Base-by-base conservation (phyloP, 371 early-diverging fungal species). In the Actinomortierella wolfii region DNA sequence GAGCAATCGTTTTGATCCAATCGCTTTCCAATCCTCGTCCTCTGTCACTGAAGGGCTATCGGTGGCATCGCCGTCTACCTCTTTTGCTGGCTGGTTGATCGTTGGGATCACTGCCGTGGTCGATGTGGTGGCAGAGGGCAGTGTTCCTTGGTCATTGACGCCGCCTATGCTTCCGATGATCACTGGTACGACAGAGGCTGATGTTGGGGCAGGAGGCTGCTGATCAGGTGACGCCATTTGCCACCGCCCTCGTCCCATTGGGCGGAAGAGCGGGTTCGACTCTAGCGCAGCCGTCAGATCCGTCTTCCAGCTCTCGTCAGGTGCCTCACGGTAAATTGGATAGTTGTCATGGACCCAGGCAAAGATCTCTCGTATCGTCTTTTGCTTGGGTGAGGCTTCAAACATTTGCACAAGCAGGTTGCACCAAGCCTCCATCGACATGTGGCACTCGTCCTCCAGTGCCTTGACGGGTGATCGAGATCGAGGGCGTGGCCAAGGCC, bases 241-340 rank as follows among this genome's bases (percentile, higher is more conserved):
- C 76, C 76, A 76, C 43, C 76, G 66, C 7, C 76, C 76, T 45
- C 76, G 69, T 14, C 76, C 76, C 76, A 76, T 76, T 7, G 70
- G 66, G 49, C 57, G 61, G 51, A 76, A 76, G 17, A 68, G 47
- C 0, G 76, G 69, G 48, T 76, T 76, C 8, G 76, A 76, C 26
- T 76, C 76, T 9, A 76, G 57, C 5, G 76, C 76, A 2, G 66
- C 65, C 28, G 69, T 62, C 54, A 76, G 26, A 26, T 69, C 76
- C 9, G 61, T 65, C 53, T 76, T 66, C 76, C 76, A 76, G 40
- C 56, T 60, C 39, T 76, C 63, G n/a, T 62, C 68, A 23, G 76
- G 76, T 4, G 69, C 76, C 23, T 76, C 57, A 13, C 61, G 70
- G 49, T 76, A 76, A 41, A 76, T 61, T 11, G 76, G 76, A 43